phyloP scores from a whole-genome alignment of 139 green algal genomes.

The Astrephomene gubernaculifera region DNA sequence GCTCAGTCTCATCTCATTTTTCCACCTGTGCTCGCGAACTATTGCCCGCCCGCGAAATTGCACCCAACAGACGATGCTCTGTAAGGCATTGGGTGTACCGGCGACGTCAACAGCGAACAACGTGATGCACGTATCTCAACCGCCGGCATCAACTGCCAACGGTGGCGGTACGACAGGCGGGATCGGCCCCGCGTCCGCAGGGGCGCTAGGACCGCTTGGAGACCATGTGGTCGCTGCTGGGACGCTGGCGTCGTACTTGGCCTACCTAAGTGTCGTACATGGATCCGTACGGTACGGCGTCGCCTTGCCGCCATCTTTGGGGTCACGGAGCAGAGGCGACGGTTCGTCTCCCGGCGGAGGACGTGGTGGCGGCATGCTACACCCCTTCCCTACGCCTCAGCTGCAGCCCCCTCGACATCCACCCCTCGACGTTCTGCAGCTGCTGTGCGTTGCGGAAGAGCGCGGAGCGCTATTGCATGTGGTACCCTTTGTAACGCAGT shows the following conservation, averaged over 20 bases:
- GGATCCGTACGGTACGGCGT: slow-evolving; percentile 38
- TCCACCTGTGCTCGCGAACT: too few species aligned
- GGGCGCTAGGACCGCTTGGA: slow-evolving; percentile 22
- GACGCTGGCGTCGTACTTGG: slow-evolving; percentile 66
- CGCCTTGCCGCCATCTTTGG: background rate
- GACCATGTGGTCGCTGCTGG: slow-evolving; percentile 53
- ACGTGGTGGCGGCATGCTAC: background rate
- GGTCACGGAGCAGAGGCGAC: background rate
- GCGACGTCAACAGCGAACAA: background rate
- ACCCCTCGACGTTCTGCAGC: slow-evolving; percentile 54
- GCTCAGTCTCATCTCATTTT: too few species aligned
- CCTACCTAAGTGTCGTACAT: slow-evolving; percentile 63
- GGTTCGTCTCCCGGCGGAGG: background rate
- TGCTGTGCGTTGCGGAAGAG: slow-evolving; percentile 44
- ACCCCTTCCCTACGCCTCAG: background rate
- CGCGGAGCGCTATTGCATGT: slow-evolving; percentile 42
- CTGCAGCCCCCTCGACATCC: slow-evolving; percentile 35
- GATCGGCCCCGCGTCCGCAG: background rate
- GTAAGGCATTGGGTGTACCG: slow-evolving; percentile 12
- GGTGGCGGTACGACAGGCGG: background rate
- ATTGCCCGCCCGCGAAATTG: too few species aligned
- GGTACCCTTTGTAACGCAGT: slow-evolving; percentile 63
- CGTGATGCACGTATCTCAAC: background rate
- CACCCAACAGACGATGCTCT: slow-evolving; percentile 9
- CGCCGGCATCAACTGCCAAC: background rate